Conservation (phyloP, 352 stramenopile species). For the Pythium vanterpoolii region DNA sequence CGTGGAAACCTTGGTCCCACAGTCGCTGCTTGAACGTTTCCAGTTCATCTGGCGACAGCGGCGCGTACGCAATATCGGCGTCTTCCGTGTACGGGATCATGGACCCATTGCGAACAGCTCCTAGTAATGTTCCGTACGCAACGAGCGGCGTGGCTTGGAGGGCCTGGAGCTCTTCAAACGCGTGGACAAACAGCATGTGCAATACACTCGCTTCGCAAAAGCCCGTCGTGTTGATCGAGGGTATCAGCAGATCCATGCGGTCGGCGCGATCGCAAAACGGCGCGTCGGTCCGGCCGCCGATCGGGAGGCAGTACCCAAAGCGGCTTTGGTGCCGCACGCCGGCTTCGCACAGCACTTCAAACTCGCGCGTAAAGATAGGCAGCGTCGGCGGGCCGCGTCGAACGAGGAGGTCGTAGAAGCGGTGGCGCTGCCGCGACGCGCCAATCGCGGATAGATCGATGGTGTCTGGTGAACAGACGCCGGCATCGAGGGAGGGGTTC, state of each 20-base stretch:
- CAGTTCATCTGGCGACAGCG: not conserved
- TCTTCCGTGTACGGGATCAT: slow-evolving; percentile 46
- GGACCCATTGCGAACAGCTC: slow-evolving; percentile 31
- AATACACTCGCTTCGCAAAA: slow-evolving; percentile 32
- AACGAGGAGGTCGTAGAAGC: slow-evolving; percentile 20
- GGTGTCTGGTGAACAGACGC: slow-evolving; percentile 7
- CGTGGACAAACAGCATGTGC: slow-evolving; percentile 37
- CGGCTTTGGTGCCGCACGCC: slow-evolving; percentile 10
- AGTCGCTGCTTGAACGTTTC: slow-evolving; percentile 23
- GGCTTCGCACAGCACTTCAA: slow-evolving; percentile 14
- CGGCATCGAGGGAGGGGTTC: not conserved
- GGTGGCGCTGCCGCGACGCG: slow-evolving; percentile 6
- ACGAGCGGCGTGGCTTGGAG: slow-evolving; percentile 18
- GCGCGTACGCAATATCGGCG: slow-evolving; percentile 30
- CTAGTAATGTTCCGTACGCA: slow-evolving; percentile 36
- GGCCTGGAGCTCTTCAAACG: slow-evolving; percentile 26
- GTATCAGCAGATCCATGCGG: slow-evolving; percentile 27
- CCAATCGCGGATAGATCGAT: slow-evolving; percentile 4
- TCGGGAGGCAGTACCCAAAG: slow-evolving; percentile 40
- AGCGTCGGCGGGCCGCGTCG: not conserved
- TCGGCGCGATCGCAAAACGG: slow-evolving; percentile 24
- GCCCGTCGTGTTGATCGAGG: not conserved
- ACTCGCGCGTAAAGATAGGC: slow-evolving; percentile 8
- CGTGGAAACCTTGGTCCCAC: slow-evolving; percentile 33
- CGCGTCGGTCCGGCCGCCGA: slow-evolving; percentile 24